Conservation (phyloP, 495 filamentous ascomycete species). For the Opeltia flavorubescens region DNA sequence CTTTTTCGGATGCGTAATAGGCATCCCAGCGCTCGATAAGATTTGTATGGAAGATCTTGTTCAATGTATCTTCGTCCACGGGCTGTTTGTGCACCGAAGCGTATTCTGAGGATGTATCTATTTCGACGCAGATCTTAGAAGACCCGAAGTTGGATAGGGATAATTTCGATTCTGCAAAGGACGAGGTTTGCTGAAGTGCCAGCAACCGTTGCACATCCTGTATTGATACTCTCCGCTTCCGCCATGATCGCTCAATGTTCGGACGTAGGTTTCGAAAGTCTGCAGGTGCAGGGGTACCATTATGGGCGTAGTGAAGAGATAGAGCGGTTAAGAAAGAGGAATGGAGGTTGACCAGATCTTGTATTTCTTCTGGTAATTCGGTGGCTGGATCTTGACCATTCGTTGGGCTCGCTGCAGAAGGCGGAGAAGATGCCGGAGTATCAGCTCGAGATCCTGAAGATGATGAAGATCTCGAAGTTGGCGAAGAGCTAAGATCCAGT, state of each 20-base stretch:
- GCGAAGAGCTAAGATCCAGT: slow-evolving; percentile 9
- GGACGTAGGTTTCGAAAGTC: slow-evolving; percentile 42
- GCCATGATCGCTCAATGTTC: slow-evolving; percentile 43
- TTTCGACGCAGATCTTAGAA: slow-evolving; percentile 34
- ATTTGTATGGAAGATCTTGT: slow-evolving; percentile 35
- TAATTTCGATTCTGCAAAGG: slow-evolving; percentile 18
- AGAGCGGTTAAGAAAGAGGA: slow-evolving; percentile 31
- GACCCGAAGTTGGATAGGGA: slow-evolving; percentile 46
- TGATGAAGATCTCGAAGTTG: neutral
- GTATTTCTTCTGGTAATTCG: slow-evolving; percentile 11
- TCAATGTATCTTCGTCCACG: slow-evolving; percentile 41
- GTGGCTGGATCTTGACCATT: neutral
- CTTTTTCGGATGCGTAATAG: slow-evolving; percentile 7
- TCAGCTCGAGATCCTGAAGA: neutral
- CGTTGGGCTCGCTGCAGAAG: neutral
- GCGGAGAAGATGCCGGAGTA: slow-evolving; percentile 10
- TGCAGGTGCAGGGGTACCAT: slow-evolving; percentile 42
- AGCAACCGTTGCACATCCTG: slow-evolving; percentile 45
- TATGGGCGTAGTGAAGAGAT: slow-evolving; percentile 47
- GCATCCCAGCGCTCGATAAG: slow-evolving; percentile 33
- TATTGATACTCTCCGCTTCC: slow-evolving; percentile 39
- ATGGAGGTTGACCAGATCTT: slow-evolving; percentile 16
- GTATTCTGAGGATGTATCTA: slow-evolving; percentile 18
- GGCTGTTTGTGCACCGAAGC: slow-evolving; percentile 31
- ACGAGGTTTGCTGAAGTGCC: slow-evolving; percentile 30